phyloP scores from a whole-genome alignment of 257 asterid genomes.

The Paraleonurus japonicus region DNA sequence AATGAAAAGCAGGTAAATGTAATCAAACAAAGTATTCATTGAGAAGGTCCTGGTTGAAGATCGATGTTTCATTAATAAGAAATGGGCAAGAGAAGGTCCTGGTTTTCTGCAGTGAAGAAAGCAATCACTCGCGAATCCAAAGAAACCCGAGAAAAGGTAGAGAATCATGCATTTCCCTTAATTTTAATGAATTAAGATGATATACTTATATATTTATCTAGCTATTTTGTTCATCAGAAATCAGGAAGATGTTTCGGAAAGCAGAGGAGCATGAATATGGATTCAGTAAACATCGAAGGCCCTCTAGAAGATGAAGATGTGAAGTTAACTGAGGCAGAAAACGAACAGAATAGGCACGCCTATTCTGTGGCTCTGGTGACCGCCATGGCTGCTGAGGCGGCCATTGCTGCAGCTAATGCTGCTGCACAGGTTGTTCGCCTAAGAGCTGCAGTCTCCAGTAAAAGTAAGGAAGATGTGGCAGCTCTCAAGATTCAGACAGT shows the following conservation, averaged over 20 bases:
- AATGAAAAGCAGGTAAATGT: not conserved
- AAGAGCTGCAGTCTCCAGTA: slow-evolving; percentile 47
- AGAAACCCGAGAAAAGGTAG: slow-evolving; percentile 53
- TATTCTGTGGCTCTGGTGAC: slow-evolving; percentile 74
- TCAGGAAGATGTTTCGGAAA: slow-evolving; percentile 54
- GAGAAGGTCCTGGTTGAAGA: too few relatives aligned
- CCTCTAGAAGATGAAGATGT: slow-evolving; percentile 33
- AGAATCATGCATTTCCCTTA: not conserved
- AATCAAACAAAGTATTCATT: not conserved
- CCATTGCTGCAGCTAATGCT: slow-evolving; percentile 81
- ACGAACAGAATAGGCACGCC: slow-evolving; percentile 64
- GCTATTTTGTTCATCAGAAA: slow-evolving; percentile 32
- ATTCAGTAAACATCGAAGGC: slow-evolving; percentile 31
- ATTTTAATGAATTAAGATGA: not conserved
- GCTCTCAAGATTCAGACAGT: slow-evolving; percentile 69
- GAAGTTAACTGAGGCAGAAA: slow-evolving; percentile 57
- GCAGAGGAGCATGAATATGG: slow-evolving; percentile 39
- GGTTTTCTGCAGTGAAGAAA: slow-evolving; percentile 54
- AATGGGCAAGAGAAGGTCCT: slow-evolving; percentile 73
- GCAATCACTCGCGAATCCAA: slow-evolving; percentile 49
- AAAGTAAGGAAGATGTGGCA: slow-evolving; percentile 63
- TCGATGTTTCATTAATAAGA: too few relatives aligned
- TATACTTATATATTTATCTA: not conserved
- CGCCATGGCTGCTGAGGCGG: slow-evolving; percentile 87
- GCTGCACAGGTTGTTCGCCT: slow-evolving; percentile 85